Evolutionary conservation across 2,329 filamentous ascomycete genomes (phyloP).

Genomic region (Fusarium sp.): DNA sequence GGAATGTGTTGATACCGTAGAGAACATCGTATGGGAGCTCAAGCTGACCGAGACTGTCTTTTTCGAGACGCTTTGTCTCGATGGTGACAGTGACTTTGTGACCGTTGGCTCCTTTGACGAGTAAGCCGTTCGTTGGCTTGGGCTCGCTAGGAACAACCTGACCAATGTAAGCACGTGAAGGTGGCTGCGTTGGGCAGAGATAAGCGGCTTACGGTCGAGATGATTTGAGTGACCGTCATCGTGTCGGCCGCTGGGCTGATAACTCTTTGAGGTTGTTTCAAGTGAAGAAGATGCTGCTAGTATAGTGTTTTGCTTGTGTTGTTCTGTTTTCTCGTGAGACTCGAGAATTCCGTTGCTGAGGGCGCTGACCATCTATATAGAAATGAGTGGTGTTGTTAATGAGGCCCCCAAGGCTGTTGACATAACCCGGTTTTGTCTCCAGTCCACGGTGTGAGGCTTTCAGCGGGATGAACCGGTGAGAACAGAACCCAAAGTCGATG

Average conservation of each 20-base stretch:
- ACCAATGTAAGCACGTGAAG: background rate
- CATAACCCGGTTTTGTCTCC: background rate
- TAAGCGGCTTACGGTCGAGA: background rate
- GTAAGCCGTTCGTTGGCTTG: background rate
- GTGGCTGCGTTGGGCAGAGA: background rate
- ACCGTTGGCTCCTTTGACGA: background rate
- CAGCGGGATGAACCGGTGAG: background rate
- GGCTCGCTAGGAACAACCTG: background rate
- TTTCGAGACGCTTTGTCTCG: background rate
- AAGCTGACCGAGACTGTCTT: background rate
- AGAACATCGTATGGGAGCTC: background rate
- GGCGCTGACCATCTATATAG: background rate
- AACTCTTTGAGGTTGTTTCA: background rate
- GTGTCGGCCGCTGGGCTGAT: background rate
- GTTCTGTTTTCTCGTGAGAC: background rate
- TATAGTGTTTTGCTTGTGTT: background rate
- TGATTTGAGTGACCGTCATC: background rate
- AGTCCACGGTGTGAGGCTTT: background rate
- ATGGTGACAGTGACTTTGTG: background rate
- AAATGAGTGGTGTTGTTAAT: background rate
- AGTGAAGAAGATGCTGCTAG: background rate
- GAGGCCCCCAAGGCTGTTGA: background rate
- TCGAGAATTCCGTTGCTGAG: background rate
- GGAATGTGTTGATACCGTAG: constrained; percentile 3
- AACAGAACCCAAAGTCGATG: background rate